Percentiles rank a stretch among this genome's conserved stretches.
phyloP scores from a whole-genome alignment of 2,329 filamentous ascomycete genomes.

The Ceratocystis huliohia region DNA sequence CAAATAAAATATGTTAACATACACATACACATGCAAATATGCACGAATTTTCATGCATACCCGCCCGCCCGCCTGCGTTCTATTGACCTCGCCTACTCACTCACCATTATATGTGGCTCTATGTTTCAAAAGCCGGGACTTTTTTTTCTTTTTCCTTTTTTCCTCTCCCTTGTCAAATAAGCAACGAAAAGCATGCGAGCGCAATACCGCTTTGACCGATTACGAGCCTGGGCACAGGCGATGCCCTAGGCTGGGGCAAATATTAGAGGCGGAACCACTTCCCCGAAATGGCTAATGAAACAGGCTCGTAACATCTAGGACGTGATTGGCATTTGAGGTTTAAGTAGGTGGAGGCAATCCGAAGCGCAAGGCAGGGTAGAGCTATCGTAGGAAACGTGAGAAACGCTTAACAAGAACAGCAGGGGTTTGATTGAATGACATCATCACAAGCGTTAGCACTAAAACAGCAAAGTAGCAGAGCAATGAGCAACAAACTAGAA shows the following conservation, averaged over 20 bases:
- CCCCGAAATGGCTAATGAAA: constrained; percentile 9
- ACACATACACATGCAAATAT: not conserved
- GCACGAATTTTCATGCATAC: not conserved
- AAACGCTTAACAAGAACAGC: not conserved
- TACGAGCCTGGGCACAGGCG: not conserved
- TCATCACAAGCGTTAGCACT: not conserved
- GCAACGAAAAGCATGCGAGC: not conserved
- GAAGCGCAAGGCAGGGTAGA: not conserved
- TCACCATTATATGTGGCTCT: too few relatives aligned
- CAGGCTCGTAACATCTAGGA: constrained; percentile 6
- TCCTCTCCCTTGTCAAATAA: not conserved
- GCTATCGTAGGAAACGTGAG: not conserved
- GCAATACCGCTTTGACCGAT: not conserved
- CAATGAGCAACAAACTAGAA: not conserved
- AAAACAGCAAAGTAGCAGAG: not conserved
- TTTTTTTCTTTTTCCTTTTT: not conserved
- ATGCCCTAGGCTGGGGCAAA: constrained; percentile 2
- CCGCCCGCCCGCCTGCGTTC: not conserved
- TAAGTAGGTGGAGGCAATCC: not conserved
- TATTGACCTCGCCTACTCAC: too few relatives aligned
- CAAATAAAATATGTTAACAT: not conserved
- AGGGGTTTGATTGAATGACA: not conserved
- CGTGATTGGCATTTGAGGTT: constrained; percentile 7
- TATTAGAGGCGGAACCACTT: not conserved
- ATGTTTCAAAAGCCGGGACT: not conserved